Base-by-base conservation (phyloP, 768 basidiomycete species). In the Auricularia sp. region DNA sequence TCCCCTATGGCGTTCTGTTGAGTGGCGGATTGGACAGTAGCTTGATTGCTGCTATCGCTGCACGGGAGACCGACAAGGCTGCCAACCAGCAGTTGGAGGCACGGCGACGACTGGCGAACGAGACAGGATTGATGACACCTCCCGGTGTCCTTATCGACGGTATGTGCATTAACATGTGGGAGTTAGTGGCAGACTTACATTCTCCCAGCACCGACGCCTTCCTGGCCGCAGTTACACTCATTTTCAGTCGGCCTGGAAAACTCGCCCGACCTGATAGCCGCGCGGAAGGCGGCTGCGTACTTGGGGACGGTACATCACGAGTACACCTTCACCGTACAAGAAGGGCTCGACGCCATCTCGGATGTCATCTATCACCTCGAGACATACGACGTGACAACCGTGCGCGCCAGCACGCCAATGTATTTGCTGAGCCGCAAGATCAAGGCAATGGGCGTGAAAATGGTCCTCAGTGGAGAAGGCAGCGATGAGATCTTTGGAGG, bases 391-490 rank as follows among this genome's bases (percentile, higher is more conserved):
- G 97, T 99, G 64, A 99, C 97, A 35, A 99, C 97, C 44, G 92
- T 98, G 61, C 88, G 97, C 60, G 97, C 97, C 8, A 93, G 90
- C 70, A 98, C 95, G 3, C 97, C 97, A 2, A 99, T 99, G 97
- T 98, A 98, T 76, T 86, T 99, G 35, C 85, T 99, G 66, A 93
- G 90, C 73, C 84, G 97, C 61, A 98, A 99, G 79, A 95, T 99
- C 79, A 99, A 98, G 78, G 96, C 97, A 3, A 98, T 93, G 91
- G 97, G 97, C 65, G 97, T 99, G 62, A 99, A 99, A 79, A 99
- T 99, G 97, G 97, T 99, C 16, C 81, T 98, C 42, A 92, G 90
- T 68, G 97, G 97, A 18, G 97, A 99, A 76, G 97, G 97, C 44
- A 93, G 91, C 67, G 97, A 99, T 70, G 97, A 99, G 76, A 93